Evolutionary conservation across 1,284 basidiomycete species (phyloP).

Genomic region (Bothia castanella): DNA sequence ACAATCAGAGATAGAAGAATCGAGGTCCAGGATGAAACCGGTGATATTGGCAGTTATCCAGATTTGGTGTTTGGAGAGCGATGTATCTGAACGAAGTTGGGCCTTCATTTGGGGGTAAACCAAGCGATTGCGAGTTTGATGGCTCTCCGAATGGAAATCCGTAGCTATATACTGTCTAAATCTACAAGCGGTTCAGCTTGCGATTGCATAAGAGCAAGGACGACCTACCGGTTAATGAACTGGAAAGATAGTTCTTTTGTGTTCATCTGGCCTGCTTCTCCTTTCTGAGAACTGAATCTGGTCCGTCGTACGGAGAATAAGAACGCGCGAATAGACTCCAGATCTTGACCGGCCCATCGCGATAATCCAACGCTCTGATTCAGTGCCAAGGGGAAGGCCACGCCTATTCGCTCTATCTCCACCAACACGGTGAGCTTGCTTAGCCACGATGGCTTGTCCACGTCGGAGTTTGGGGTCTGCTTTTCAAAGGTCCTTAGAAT

Average conservation of each 20-base stretch:
- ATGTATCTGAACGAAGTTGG: slow-evolving; percentile 59
- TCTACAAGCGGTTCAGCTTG: slow-evolving; percentile 37
- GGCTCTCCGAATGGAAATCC: slow-evolving; percentile 71
- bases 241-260: slow-evolving; percentile 77
- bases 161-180: slow-evolving; percentile 69
- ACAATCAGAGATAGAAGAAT: slow-evolving; percentile 76
- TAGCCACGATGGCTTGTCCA: slow-evolving; percentile 55
- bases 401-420: slow-evolving; percentile 67
- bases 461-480: slow-evolving; percentile 42
- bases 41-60: slow-evolving; percentile 73
- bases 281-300: slow-evolving; percentile 67
- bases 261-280: slow-evolving; percentile 73
- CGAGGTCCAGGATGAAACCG: slow-evolving; percentile 83
- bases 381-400: slow-evolving; percentile 76
- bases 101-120: slow-evolving; percentile 79
- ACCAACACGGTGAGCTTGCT: slow-evolving; percentile 64
- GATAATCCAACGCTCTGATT: slow-evolving; percentile 51
- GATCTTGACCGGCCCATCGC: slow-evolving; percentile 37
- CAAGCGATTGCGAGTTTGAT: slow-evolving; percentile 72
- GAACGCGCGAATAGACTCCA: slow-evolving; percentile 66
- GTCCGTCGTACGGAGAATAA: slow-evolving; percentile 77
- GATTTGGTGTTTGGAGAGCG: slow-evolving; percentile 51
- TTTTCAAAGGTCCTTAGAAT: slow-evolving; percentile 73
- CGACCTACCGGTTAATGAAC: slow-evolving; percentile 69
- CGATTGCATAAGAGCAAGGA: neutral